Evolutionary conservation across 768 basidiomycete genomes (phyloP).

Genomic region (Calocybe indica): DNA sequence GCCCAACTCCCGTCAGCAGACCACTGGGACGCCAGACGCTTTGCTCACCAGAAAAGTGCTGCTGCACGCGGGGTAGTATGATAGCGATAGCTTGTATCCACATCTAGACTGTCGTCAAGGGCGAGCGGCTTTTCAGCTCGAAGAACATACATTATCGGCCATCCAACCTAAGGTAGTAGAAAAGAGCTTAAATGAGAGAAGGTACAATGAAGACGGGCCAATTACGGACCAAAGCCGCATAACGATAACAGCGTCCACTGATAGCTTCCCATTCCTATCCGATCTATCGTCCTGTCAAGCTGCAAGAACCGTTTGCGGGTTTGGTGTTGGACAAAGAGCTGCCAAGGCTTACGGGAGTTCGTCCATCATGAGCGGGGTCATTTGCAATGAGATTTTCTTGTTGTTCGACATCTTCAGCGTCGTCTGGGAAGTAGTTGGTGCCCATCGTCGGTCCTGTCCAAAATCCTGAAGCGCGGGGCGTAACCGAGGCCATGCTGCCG

Average conservation of each 20-base stretch:
- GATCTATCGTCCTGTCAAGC: slow-evolving; percentile 83
- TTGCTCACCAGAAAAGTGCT: slow-evolving; percentile 68
- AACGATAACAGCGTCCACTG: slow-evolving; percentile 79
- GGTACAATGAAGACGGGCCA: neutral
- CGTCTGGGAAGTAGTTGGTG: slow-evolving; percentile 32
- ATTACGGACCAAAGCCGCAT: slow-evolving; percentile 78
- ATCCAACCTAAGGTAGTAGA: slow-evolving; percentile 62
- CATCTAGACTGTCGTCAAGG: slow-evolving; percentile 54
- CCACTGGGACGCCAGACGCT: neutral
- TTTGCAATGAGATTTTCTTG: slow-evolving; percentile 23
- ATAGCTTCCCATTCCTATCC: slow-evolving; percentile 88
- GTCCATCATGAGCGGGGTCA: slow-evolving; percentile 27
- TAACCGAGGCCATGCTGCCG: slow-evolving; percentile 35
- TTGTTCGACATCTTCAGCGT: slow-evolving; percentile 28
- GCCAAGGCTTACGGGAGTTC: slow-evolving; percentile 37
- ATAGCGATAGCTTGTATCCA: slow-evolving; percentile 92
- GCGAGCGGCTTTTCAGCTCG: slow-evolving; percentile 3
- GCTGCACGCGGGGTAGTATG: slow-evolving; percentile 93
- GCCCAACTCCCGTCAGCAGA: neutral
- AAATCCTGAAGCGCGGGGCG: slow-evolving; percentile 42
- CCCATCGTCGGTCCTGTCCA: slow-evolving; percentile 35
- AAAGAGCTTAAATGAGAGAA: slow-evolving; percentile 1
- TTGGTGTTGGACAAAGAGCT: neutral
- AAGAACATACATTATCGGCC: slow-evolving; percentile 75
- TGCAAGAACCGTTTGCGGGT: slow-evolving; percentile 7